These are phyloP conservation scores for Paramecium sexaurelia DNA, from an alignment of 73 alveolate species.

Conservation along the genomic window DNA sequence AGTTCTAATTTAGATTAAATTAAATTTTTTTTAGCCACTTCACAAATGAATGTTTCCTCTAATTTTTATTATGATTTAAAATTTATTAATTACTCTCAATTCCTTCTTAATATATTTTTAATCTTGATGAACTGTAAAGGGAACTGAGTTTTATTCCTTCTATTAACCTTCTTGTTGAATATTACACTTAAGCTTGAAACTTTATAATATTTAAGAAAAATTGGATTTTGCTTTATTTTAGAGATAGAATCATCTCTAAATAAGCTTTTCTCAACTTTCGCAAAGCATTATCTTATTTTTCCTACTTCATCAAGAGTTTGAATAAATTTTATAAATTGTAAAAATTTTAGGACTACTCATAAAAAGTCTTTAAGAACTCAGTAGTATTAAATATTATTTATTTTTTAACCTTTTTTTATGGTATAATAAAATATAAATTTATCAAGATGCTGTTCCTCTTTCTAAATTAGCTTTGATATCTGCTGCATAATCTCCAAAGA, in stretches of 20 bases:
- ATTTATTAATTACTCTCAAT: too few relatives aligned
- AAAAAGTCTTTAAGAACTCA: background rate
- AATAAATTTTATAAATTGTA: background rate
- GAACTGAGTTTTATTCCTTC: too few relatives aligned
- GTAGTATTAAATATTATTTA: background rate
- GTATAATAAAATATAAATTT: background rate
- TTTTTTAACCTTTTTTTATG: background rate
- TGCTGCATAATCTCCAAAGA: constrained; percentile 89
- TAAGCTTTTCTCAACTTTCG: background rate
- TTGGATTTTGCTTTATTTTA: background rate
- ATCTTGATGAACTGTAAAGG: too few relatives aligned
- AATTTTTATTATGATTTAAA: too few relatives aligned
- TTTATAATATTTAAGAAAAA: background rate
- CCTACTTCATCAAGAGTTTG: background rate
- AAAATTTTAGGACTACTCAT: background rate
- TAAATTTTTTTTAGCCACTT: too few relatives aligned
- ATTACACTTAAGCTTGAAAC: background rate
- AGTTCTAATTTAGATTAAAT: too few relatives aligned
- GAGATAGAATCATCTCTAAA: background rate
- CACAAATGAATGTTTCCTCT: too few relatives aligned
- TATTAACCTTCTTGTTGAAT: too few relatives aligned
- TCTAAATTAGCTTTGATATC: constrained; percentile 90
- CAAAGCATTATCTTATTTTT: background rate
- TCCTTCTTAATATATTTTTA: too few relatives aligned
- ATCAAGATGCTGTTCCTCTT: constrained; percentile 95